A percentile compares a stretch with the other conserved stretches of the same genome.
Evolutionary conservation across 306 rosid species (phyloP).

Genomic region (Citrullus mucosospermus): DNA sequence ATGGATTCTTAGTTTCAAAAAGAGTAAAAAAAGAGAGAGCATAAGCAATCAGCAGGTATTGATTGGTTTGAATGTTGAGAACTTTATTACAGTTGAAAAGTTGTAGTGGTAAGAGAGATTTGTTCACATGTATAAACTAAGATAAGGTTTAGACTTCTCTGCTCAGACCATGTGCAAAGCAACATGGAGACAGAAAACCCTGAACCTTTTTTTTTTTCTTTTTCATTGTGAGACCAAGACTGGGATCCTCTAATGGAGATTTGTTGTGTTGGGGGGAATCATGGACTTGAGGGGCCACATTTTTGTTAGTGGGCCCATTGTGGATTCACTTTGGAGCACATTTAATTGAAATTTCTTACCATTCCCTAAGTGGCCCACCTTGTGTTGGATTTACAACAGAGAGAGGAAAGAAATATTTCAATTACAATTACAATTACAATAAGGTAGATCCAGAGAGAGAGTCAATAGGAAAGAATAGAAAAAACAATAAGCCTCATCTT

Average conservation of each 20-base stretch:
- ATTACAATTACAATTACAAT: not conserved
- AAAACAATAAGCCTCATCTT: constrained; percentile 55
- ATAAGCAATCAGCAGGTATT: not conserved
- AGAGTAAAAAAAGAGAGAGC: not conserved
- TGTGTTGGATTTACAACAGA: constrained; percentile 8
- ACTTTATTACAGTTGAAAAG: not conserved
- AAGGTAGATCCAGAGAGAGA: constrained; percentile 15
- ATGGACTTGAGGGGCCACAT: constrained; percentile 28
- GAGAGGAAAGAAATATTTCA: constrained; percentile 1
- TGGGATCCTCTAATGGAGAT: constrained; percentile 12
- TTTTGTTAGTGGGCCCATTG: constrained; percentile 20
- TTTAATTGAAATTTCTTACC: constrained; percentile 4
- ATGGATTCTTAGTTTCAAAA: not conserved
- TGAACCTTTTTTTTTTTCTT: not conserved
- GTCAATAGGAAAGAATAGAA: constrained; percentile 18
- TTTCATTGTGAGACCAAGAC: constrained; percentile 6
- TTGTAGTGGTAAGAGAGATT: not conserved
- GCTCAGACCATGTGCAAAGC: constrained; percentile 47
- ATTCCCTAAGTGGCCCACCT: not conserved
- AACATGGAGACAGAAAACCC: constrained; percentile 23
- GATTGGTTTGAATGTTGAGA: not conserved
- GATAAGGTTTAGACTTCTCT: constrained; percentile 18
- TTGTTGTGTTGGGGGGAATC: constrained; percentile 12
- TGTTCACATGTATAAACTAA: constrained; percentile 17
- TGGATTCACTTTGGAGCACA: constrained; percentile 20